These are phyloP conservation scores for Leonotis leonurus DNA, from an alignment of 257 asterid genomes.

Conservation along the genomic window DNA sequence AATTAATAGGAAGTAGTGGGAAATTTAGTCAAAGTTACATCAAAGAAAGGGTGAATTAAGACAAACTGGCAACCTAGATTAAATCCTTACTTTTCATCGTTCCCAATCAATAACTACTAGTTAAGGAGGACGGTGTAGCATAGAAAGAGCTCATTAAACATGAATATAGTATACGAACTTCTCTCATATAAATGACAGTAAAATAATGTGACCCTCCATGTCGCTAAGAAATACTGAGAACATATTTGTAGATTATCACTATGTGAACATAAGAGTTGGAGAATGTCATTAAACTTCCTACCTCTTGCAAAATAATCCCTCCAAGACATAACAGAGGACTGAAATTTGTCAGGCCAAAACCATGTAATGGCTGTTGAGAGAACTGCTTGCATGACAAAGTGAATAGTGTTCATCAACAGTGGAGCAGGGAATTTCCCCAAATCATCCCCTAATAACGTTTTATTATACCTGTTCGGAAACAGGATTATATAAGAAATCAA, in stretches of 20 bases:
- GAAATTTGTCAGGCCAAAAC: constrained; percentile 72
- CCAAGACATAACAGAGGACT: constrained; percentile 75
- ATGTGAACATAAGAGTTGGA: not conserved
- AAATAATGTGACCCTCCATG: not conserved
- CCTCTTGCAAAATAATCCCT: constrained; percentile 53
- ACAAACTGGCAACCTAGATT: not conserved
- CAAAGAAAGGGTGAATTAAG: not conserved
- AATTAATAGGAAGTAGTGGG: not conserved
- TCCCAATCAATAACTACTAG: not conserved
- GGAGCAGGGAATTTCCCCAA: constrained; percentile 97
- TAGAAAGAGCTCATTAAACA: not conserved
- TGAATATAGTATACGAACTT: not conserved
- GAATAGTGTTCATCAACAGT: constrained; percentile 82
- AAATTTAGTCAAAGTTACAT: not conserved
- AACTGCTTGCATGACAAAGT: constrained; percentile 87
- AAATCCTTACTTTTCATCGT: not conserved
- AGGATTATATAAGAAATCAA: not conserved
- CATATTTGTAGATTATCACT: not conserved
- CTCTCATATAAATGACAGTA: not conserved
- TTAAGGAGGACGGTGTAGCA: not conserved
- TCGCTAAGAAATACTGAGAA: not conserved
- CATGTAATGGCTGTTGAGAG: constrained; percentile 70
- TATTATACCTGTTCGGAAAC: constrained; percentile 62
- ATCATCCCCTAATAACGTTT: constrained; percentile 80
- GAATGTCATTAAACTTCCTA: not conserved